Evolutionary conservation across 1,284 basidiomycete species (phyloP).

Genomic region (Cutaneotrichosporon arboriforme): DNA sequence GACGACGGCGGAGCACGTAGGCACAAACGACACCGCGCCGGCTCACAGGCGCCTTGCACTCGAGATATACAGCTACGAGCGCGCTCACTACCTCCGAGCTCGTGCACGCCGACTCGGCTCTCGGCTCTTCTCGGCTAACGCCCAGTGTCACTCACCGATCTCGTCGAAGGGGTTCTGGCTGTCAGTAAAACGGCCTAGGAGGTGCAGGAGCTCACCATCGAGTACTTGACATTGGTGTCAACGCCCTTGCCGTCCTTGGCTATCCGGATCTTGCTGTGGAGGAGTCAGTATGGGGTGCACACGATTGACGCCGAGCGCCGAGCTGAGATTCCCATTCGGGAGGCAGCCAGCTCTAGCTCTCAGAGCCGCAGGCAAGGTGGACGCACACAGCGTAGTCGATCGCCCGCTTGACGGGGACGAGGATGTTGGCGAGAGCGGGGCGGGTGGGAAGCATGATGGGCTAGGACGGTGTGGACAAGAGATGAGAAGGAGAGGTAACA

Average conservation of each 20-base stretch:
- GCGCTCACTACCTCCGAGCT: neutral
- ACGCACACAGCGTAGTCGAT: conserved; percentile 47
- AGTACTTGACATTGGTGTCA: conserved; percentile 93
- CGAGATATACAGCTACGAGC: too few species aligned
- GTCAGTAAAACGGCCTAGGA: conserved; percentile 10
- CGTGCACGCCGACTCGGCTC: conserved; percentile 7
- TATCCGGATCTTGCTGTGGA: conserved; percentile 84
- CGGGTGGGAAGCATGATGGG: conserved; percentile 65
- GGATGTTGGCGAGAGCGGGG: conserved; percentile 69
- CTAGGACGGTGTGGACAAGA: neutral
- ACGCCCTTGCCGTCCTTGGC: conserved; percentile 86
- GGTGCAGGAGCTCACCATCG: conserved; percentile 63
- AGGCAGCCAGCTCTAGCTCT: too few species aligned
- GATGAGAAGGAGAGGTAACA: conserved; percentile 1
- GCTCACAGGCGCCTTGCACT: too few species aligned
- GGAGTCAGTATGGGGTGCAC: too few species aligned
- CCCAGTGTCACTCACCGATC: conserved; percentile 62
- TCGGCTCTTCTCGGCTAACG: conserved; percentile 8
- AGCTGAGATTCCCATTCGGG: too few species aligned
- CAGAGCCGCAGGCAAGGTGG: neutral
- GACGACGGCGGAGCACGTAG: neutral
- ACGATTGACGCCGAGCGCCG: too few species aligned
- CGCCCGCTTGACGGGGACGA: conserved; percentile 85
- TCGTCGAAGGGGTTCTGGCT: conserved; percentile 92
- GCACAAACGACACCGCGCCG: neutral